Conservation (phyloP, 2,329 filamentous ascomycete genomes). For the Epichloe hybrida region DNA sequence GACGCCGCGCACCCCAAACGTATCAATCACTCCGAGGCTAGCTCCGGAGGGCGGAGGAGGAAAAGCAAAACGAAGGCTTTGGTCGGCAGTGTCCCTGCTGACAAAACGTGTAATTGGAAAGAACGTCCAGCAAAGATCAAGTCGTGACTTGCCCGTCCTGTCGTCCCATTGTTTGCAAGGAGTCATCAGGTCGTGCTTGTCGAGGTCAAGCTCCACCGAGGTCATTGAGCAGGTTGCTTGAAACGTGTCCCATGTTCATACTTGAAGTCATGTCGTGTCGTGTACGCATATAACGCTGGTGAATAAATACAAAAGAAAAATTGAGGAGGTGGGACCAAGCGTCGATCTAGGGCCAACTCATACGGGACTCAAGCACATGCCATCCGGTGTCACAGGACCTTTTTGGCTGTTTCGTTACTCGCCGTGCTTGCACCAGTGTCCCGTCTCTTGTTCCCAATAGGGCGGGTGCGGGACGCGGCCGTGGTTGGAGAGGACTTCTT, state of each 20-base stretch:
- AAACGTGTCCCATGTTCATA: background rate
- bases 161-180: background rate
- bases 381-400: conserved; percentile 18
- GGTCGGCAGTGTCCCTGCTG: background rate
- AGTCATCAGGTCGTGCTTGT: background rate
- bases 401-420: conserved; percentile 52
- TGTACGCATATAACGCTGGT: conserved; percentile 7
- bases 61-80: background rate
- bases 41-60: background rate
- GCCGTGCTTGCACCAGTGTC: conserved; percentile 48
- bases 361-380: background rate
- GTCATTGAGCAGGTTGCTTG: background rate
- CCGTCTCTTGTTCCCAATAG: conserved; percentile 31
- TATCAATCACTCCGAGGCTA: background rate
- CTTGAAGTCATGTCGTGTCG: background rate
- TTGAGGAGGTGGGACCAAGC: background rate
- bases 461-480: conserved; percentile 11
- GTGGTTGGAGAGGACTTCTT: conserved; percentile 12
- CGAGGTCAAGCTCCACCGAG: background rate
- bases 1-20: background rate
- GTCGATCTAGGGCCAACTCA: background rate
- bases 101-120: background rate
- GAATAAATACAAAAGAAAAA: conserved; percentile 3
- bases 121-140: background rate
- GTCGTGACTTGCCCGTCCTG: background rate